Evolutionary conservation across 2,329 filamentous ascomycete species (phyloP).

Genomic region (Botryotinia calthae): DNA sequence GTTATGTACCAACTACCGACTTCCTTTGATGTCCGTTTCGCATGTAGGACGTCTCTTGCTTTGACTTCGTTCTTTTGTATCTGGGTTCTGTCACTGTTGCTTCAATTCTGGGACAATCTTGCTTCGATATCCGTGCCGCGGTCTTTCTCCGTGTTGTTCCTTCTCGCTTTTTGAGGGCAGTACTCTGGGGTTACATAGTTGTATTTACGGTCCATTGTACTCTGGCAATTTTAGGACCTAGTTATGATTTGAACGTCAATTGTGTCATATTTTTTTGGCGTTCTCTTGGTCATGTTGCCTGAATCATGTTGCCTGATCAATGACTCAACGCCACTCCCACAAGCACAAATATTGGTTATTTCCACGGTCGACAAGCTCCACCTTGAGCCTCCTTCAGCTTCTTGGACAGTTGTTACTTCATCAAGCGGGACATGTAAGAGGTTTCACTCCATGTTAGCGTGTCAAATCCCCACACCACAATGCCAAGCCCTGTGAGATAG

Average conservation of each 20-base stretch:
- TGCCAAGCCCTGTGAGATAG: no score
- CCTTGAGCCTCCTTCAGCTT: neutral
- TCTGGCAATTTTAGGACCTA: no score
- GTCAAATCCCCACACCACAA: neutral
- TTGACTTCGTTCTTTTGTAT: slow-evolving; percentile 57
- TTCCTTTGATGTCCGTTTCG: neutral
- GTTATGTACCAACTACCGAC: neutral
- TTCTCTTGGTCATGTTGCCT: no score
- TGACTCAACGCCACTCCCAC: no score
- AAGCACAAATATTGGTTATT: no score
- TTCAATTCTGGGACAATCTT: slow-evolving; percentile 55
- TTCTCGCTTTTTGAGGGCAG: slow-evolving; percentile 57
- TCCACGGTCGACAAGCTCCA: neutral
- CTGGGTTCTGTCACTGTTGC: slow-evolving; percentile 53
- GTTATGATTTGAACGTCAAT: no score
- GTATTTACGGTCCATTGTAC: no score
- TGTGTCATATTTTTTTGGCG: no score
- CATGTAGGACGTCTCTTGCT: accelerated
- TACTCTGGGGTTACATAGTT: slow-evolving; percentile 50
- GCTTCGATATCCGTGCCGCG: slow-evolving; percentile 52
- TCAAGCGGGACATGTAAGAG: neutral
- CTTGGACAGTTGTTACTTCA: neutral
- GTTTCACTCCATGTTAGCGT: neutral
- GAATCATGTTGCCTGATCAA: no score
- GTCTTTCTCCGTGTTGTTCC: slow-evolving; percentile 59